These are phyloP conservation scores for Nitzschia putrida DNA, from an alignment of 108 stramenopile species.

Conservation along the genomic window DNA sequence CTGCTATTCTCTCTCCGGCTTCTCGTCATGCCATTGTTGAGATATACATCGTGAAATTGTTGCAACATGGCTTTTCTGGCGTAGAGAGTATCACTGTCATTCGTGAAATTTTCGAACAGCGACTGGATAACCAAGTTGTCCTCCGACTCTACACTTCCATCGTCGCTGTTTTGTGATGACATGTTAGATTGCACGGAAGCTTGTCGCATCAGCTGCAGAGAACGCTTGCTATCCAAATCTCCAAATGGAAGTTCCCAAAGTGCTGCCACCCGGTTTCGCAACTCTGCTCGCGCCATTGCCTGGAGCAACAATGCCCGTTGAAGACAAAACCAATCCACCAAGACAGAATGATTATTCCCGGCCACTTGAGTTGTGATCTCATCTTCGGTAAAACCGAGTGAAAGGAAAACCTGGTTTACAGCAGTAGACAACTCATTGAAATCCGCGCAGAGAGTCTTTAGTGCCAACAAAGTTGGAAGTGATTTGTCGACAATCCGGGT, in stretches of 20 bases:
- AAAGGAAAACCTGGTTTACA: conserved; percentile 53
- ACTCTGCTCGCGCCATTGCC: conserved; percentile 64
- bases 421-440: conserved; percentile 45
- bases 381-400: conserved; percentile 60
- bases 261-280: conserved; percentile 33
- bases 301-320: conserved; percentile 55
- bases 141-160: conserved; percentile 23
- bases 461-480: conserved; percentile 45
- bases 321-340: conserved; percentile 69
- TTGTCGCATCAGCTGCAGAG: conserved; percentile 26
- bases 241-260: conserved; percentile 43
- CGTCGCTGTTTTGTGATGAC: conserved; percentile 6
- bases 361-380: conserved; percentile 55
- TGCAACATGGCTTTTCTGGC: conserved; percentile 27
- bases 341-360: conserved; percentile 57
- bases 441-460: conserved; percentile 36
- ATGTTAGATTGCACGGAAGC: conserved; percentile 8
- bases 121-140: conserved; percentile 21
- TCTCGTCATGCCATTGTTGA: neutral
- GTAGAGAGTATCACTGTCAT: conserved; percentile 40
- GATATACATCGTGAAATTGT: conserved; percentile 54
- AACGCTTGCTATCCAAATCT: conserved; percentile 21
- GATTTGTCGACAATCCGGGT: conserved; percentile 54
- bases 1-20: neutral
- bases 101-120: conserved; percentile 50